Base-by-base conservation (phyloP, 176 grass and related monocot species). In the Ensete glaucum region DNA sequence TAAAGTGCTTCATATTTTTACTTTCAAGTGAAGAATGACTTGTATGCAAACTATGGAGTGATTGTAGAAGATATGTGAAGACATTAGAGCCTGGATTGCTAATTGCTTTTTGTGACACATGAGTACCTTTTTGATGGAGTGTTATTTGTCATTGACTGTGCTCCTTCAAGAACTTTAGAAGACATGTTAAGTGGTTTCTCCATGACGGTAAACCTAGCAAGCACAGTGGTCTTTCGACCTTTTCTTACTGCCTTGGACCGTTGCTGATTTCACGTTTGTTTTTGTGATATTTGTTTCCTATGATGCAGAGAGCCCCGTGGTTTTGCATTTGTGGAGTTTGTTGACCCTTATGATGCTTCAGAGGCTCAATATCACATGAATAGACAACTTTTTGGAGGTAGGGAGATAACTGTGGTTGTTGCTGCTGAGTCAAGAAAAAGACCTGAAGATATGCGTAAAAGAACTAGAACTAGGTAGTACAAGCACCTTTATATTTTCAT, bases 341-440 rank as follows among this genome's bases (percentile, higher is more conserved):
- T 98, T 74, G 95, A 98, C 15, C 82, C 90, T 62, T 85, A 82
- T 65, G 95, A 98, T 34, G 90, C 95, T 25, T 91, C 90, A 34
- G 95, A 98, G 79, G 95, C 95, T 25, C 95, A 98, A 64, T 93
- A 93, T 85, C 95, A 93, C 83, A 98, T 98, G 95, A 98, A 98
- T 78, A 84, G 86, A 69, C 90, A 98, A 78, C 80, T 98, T 19
- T 87, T 93, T 52, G 85, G 85, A 50, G 90, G 95, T 76, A 85
- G 95, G 53, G 95, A 98, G 65, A 91, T 98, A 83, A 91, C 95
- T 53, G 95, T 98, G 53, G 95, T 98, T 81, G 82, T 98, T 80
- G 95, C 95, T 82, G 88, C 95, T 52, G 88, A 98, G 52, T 89
- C 87, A 2, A 82, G 95, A 77, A 98, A 98, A 81, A 88, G 90